Evolutionary conservation across 306 rosid species (phyloP), one percentile per base, ranked within the genome.

Genomic region (Medicago lupulina): DNA sequence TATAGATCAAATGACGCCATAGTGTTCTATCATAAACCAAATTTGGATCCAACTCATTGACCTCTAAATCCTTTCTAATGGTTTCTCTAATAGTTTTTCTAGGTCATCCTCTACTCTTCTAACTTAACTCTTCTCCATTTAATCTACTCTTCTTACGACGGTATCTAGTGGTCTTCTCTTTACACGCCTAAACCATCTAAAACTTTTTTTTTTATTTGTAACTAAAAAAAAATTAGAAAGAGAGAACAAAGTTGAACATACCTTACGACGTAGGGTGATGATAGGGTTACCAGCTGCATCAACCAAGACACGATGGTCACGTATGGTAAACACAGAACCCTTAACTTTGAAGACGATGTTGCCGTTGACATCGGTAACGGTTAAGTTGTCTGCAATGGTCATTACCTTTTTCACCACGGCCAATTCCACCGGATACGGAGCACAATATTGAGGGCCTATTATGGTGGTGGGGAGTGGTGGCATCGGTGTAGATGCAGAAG

Each of bases 221-320:
- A n/a, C n/a, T n/a, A n/a, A 23, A 23, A 23, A 23, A 23, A 23
- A 23, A 23, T 23, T 21, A 31, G 28, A 23, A 23, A 31, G 36
- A 31, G 36, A 31, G 36, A n/a, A 17, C 5, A 64, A 5, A 39
- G 31, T 6, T 3, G 16, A 15, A 28, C 7, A 16, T 46, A 89
- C 89, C 88, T 87, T 85, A 21, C 74, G 31, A 28, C 72, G 83
- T 0, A 87, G 73, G 46, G 88, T 81, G 43, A 63, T 60, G 60
- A 89, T 19, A 60, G 88, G 86, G 7, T 79, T 15, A 23, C 86
- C 87, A 9, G 82, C 74, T 38, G 85, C 67, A 34, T 90, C 96
- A 11, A 82, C 23, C 13, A 90, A 23, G 6, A 83, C 57, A 1
- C 87, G 88, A 9, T 78, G 86, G 8, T 80, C 81, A 50, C 51